These are phyloP conservation scores for Pseudogymnoascus sp. DNA, from an alignment of 2,329 filamentous ascomycete genomes.

Conservation along the genomic window DNA sequence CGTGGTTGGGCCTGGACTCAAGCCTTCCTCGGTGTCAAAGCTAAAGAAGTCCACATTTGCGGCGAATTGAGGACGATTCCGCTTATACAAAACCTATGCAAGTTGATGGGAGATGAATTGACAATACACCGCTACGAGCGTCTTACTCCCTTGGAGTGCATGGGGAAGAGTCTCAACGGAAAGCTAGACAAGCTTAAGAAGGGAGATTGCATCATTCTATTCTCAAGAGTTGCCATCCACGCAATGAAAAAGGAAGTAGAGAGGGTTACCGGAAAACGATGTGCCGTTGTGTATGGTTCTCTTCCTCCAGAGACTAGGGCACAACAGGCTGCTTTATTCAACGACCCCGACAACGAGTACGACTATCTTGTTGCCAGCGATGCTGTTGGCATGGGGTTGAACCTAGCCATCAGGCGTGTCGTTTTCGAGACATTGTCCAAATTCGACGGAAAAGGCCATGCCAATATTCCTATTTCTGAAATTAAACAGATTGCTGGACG, in stretches of 20 bases:
- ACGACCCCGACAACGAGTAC: conserved; percentile 91
- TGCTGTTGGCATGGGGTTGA: conserved; percentile 95
- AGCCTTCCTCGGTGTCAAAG: conserved; percentile 78
- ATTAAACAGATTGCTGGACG: conserved; percentile 93
- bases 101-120: conserved; percentile 72
- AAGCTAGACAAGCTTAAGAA: conserved; percentile 65
- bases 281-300: conserved; percentile 87
- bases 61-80: conserved; percentile 79
- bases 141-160: conserved; percentile 67
- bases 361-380: conserved; percentile 91
- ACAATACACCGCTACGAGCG: conserved; percentile 77
- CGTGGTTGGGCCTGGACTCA: conserved; percentile 94
- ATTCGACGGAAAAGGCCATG: conserved; percentile 46
- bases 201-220: conserved; percentile 84
- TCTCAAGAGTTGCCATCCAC: conserved; percentile 77
- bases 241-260: conserved; percentile 73
- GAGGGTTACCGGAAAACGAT: conserved; percentile 64
- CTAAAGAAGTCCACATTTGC: conserved; percentile 85
- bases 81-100: conserved; percentile 69
- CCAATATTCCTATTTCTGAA: conserved; percentile 60
- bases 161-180: conserved; percentile 54
- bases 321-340: conserved; percentile 86
- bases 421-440: conserved; percentile 77
- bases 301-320: conserved; percentile 88
- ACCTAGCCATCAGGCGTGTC: conserved; percentile 83